phyloP scores from a whole-genome alignment of 257 asterid species.

The Mentha longifolia region DNA sequence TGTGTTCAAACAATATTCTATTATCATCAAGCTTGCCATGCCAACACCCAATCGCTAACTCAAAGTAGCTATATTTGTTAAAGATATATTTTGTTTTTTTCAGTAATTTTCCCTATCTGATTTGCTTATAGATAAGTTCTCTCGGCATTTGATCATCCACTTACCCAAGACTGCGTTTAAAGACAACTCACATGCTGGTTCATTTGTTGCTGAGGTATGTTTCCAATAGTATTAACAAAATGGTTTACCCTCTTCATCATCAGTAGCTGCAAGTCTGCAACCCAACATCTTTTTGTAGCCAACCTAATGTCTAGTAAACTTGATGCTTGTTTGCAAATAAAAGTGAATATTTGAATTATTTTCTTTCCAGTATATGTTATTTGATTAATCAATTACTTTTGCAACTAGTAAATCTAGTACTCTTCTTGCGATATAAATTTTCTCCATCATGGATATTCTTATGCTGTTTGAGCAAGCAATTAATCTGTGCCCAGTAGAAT shows the following conservation, averaged over 20 bases:
- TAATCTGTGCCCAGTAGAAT: neutral
- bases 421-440: neutral
- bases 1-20: neutral
- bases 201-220: slow-evolving; percentile 92
- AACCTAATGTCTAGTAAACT: neutral
- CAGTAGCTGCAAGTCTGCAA: neutral
- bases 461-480: neutral
- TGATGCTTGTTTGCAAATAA: slow-evolving; percentile 11
- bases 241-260: slow-evolving; percentile 12
- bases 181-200: slow-evolving; percentile 93
- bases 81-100: slow-evolving; percentile 7
- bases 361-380: neutral
- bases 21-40: neutral
- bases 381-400: neutral
- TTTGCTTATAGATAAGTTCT: slow-evolving; percentile 76
- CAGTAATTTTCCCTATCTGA: neutral
- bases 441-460: neutral
- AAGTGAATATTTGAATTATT: neutral
- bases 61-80: neutral
- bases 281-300: slow-evolving; percentile 1
- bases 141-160: slow-evolving; percentile 86
- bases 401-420: neutral
- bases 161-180: slow-evolving; percentile 85
- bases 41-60: neutral
- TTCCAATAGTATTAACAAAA: neutral